Percentiles rank a stretch among this genome's conserved stretches.
These are phyloP conservation scores for Phytophthora europaea DNA, from an alignment of 352 stramenopile species.

Conservation along the genomic window DNA sequence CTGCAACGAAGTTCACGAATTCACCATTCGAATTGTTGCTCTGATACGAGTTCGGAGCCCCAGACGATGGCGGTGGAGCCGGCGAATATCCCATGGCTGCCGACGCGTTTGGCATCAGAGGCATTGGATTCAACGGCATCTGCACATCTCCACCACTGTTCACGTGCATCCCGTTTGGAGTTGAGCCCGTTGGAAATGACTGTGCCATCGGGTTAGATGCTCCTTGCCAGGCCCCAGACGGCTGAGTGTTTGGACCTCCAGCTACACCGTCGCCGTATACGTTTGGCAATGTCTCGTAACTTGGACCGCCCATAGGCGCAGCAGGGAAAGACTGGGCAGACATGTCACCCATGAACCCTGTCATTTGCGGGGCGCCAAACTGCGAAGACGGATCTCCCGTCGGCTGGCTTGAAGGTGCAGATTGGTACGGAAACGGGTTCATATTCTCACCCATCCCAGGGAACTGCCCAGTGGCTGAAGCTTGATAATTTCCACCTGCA, in stretches of 20 bases:
- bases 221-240: conserved; percentile 35
- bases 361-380: conserved; percentile 32
- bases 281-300: conserved; percentile 37
- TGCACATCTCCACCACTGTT: conserved; percentile 27
- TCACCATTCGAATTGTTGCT: conserved; percentile 31
- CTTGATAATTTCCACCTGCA: conserved; percentile 20
- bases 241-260: conserved; percentile 19
- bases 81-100: conserved; percentile 33
- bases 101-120: conserved; percentile 32
- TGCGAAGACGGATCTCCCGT: conserved; percentile 37
- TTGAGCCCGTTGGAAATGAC: conserved; percentile 21
- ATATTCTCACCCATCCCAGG: conserved; percentile 34
- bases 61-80: conserved; percentile 18
- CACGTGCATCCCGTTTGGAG: conserved; percentile 28
- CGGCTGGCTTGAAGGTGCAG: conserved; percentile 34
- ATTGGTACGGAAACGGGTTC: conserved; percentile 44
- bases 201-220: conserved; percentile 31
- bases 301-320: conserved; percentile 25
- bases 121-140: conserved; percentile 35
- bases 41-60: conserved; percentile 26
- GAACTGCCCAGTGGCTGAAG: conserved; percentile 18
- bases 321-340: conserved; percentile 36
- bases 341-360: conserved; percentile 46
- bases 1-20: conserved; percentile 60
- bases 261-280: conserved; percentile 30